Evolutionary conservation across 768 basidiomycete species (phyloP), one percentile per base, ranked within the genome.

Genomic region (Rossbeevera mucosa): DNA sequence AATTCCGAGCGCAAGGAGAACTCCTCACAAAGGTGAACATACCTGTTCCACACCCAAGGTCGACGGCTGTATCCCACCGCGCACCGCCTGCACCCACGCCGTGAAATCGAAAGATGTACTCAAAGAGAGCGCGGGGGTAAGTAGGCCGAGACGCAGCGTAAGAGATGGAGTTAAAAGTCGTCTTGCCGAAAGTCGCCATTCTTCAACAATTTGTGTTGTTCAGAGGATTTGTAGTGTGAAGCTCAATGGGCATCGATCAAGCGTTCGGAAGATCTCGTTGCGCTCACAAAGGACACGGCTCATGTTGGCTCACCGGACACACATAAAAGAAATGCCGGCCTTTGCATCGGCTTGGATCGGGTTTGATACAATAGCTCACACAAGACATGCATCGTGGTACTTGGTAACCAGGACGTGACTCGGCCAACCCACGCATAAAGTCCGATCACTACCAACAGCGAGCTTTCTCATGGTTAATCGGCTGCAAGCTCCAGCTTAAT

Each of bases 401-500:
- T 26, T 26, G 8, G 42, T 24, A 12, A 42, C n/a, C 25, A 21
- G 36, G 16, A 33, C 8, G 16, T n/a, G 3, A 46, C 44, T 21
- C 43, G 8, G n/a, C 30, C 51, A 36, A 42, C 46, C 52, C 51
- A 47, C 40, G 42, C 33, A 22, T 20, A 25, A 54, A 28, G 18
- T 29, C 50, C 51, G 24, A 20, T 16, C 21, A 38, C 22, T 29
- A 40, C 13, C 24, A 7, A 28, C 20, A 21, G 13, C 7, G 24
- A 20, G 12, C 29, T 11, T 4, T 5, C 20, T 18, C 21, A 41
- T 21, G 40, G 18, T 18, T 82, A 89, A 31, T 88, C 87, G 7
- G 84, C 75, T 3, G 90, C 88, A 36, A 91, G 81, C 76, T 93
- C 89, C 45, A 93, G 77, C 77, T 95, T 95, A 75, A 97, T 91